Base-by-base conservation (phyloP, 2,329 filamentous ascomycete species). In the Endothia cerciana region DNA sequence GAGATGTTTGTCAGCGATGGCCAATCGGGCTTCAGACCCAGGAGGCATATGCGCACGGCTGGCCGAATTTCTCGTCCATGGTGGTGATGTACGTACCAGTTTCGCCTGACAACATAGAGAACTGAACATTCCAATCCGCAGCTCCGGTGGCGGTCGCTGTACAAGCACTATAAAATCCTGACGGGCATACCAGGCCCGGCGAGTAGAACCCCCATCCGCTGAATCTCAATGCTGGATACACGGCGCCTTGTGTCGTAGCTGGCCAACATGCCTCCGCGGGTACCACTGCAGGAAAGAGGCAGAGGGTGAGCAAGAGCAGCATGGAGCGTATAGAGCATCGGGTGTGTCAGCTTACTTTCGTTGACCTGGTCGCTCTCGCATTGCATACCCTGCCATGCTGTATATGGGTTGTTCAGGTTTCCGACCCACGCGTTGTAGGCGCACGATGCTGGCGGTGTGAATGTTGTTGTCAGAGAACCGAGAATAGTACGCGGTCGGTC, bases 131-230 rank as follows among this genome's bases (percentile, higher is more conserved):
- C 62, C 62, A 64, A 6, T 60, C 33, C 10, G 43, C 55, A 22
- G 17, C 45, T 15, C 62, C 55, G 5, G 25, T 53, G n/a, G 55
- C 60, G 28, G 49, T 63, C 8, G 60, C 60, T 33, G 49, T 63
- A 25, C 62, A 60, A 11, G 55, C 62, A 64, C 62, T 41, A 41
- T 19, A 59, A 2, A 40, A 51, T 8, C 55, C 55, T 4, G 36
- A 22, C 5, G 62, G 62, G 49, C 55, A 64, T 11, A 51, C 19
- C 5, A 64, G 43, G 7, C 62, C 55, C 15, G 62, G 62, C 8
- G 62, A 64, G 33, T 60, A 64, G 43, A 64, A 64, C 10, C 62
- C 55, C 62, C 62, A 60, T 17, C 55, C 55, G 15, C 1, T 43
- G 30, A 64, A 64, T 22, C 25, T 22, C 2, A 30, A 10, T 30